Percentiles rank a stretch among this genome's conserved stretches.
phyloP scores from a whole-genome alignment of 768 basidiomycete genomes.

The Mycena leptocephala region DNA sequence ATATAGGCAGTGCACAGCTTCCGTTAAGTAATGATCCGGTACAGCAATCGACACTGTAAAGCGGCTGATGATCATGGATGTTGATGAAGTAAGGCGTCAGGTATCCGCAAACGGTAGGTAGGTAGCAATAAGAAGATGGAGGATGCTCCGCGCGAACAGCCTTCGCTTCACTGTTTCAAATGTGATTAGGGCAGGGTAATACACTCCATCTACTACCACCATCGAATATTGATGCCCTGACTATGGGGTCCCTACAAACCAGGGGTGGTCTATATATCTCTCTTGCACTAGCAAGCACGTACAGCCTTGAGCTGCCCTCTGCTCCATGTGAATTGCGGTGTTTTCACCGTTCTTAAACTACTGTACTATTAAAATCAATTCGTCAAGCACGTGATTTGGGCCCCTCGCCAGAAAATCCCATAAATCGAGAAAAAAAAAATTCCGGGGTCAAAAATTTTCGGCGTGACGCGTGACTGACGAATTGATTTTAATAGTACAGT shows the following conservation, averaged over 20 bases:
- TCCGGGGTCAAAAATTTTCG: too few species aligned
- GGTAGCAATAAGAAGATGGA: background rate
- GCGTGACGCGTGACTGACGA: too few species aligned
- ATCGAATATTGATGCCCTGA: background rate
- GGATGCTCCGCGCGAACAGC: background rate
- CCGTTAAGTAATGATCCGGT: background rate
- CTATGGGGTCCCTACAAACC: constrained; percentile 1
- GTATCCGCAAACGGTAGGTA: constrained; percentile 7
- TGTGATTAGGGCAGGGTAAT: background rate
- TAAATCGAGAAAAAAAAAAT: too few species aligned
- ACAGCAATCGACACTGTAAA: constrained; percentile 9
- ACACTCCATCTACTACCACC: background rate
- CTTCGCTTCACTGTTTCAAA: constrained; percentile 4
- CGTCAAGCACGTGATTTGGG: too few species aligned
- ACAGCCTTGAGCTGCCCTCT: background rate
- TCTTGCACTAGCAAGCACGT: background rate
- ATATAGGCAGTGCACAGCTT: constrained; percentile 10
- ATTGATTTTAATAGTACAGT: too few species aligned
- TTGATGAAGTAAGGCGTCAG: constrained; percentile 1
- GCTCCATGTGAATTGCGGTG: background rate
- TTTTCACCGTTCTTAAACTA: constrained; percentile 11
- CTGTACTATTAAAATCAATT: too few species aligned
- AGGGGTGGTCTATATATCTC: background rate
- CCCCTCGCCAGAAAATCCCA: too few species aligned
- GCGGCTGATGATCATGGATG: constrained; percentile 1